Conservation (phyloP, 495 filamentous ascomycete genomes). For the Thozetella sp. region DNA sequence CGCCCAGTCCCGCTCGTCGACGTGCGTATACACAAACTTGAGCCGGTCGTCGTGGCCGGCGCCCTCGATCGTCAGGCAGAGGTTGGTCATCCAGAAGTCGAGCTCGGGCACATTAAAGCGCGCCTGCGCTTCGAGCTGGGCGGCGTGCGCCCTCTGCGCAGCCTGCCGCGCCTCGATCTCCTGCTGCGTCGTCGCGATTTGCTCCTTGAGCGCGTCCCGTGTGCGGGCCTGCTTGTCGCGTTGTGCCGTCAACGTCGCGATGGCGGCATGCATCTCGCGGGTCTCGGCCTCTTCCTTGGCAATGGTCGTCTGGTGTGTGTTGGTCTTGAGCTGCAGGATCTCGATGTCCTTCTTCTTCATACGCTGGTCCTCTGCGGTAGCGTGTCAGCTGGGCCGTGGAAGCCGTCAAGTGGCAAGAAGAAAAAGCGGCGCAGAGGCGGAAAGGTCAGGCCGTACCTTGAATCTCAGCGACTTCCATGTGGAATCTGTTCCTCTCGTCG, state of each 20-base stretch:
- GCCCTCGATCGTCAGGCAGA: slow-evolving; percentile 89
- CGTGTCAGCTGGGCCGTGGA: too few relatives aligned
- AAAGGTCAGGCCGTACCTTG: slow-evolving; percentile 61
- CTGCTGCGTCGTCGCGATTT: slow-evolving; percentile 79
- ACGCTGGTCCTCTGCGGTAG: slow-evolving; percentile 75
- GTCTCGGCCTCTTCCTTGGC: slow-evolving; percentile 87
- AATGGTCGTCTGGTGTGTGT: slow-evolving; percentile 76
- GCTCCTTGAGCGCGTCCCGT: slow-evolving; percentile 72
- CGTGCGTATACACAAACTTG: slow-evolving; percentile 89
- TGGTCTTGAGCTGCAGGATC: slow-evolving; percentile 74
- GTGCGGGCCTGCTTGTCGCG: slow-evolving; percentile 73
- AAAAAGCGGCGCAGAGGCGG: neutral
- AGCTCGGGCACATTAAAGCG: slow-evolving; percentile 89
- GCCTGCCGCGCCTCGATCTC: slow-evolving; percentile 57
- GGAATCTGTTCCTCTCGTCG: slow-evolving; percentile 92
- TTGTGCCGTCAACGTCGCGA: slow-evolving; percentile 71
- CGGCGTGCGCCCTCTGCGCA: slow-evolving; percentile 50
- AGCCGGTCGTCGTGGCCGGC: slow-evolving; percentile 81
- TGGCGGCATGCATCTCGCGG: slow-evolving; percentile 81
- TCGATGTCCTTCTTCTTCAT: slow-evolving; percentile 88
- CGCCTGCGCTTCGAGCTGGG: slow-evolving; percentile 74
- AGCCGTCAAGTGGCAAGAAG: too few relatives aligned
- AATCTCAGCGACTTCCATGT: slow-evolving; percentile 83
- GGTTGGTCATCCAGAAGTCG: slow-evolving; percentile 91
- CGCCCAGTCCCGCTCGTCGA: slow-evolving; percentile 86